phyloP scores from a whole-genome alignment of 2,329 filamentous ascomycete species.

The Laburnicola sp. region DNA sequence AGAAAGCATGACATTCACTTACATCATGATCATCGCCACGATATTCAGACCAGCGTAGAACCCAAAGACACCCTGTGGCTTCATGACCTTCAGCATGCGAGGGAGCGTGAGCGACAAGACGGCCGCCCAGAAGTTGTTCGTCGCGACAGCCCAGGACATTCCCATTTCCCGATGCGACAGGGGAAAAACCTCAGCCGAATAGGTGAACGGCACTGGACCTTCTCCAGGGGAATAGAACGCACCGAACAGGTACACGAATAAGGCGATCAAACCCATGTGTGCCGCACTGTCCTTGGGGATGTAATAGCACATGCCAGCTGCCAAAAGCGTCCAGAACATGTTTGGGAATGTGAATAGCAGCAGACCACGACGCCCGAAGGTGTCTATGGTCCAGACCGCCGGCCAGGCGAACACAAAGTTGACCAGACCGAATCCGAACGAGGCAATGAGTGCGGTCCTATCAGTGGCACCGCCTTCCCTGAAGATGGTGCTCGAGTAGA shows the following conservation, averaged over 20 bases:
- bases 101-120: constrained; percentile 57
- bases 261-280: constrained; percentile 34
- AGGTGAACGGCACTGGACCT: constrained; percentile 29
- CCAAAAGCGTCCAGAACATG: constrained; percentile 30
- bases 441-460: constrained; percentile 28
- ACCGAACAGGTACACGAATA: constrained; percentile 48
- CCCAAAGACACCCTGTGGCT: constrained; percentile 55
- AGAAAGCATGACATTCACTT: constrained; percentile 8
- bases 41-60: constrained; percentile 60
- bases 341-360: constrained; percentile 31
- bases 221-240: constrained; percentile 37
- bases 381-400: constrained; percentile 35
- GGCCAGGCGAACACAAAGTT: constrained; percentile 32
- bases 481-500: constrained; percentile 58
- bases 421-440: constrained; percentile 34
- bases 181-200: constrained; percentile 46
- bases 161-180: constrained; percentile 45
- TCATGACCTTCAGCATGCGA: constrained; percentile 50
- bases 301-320: constrained; percentile 31
- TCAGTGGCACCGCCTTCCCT: constrained; percentile 51
- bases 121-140: constrained; percentile 60
- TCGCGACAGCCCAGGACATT: constrained; percentile 49
- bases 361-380: constrained; percentile 35
- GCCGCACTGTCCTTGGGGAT: constrained; percentile 14
- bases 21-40: constrained; percentile 63